These are phyloP conservation scores for Phytophthora citrophthora DNA, from an alignment of 352 stramenopile species.

Conservation along the genomic window DNA sequence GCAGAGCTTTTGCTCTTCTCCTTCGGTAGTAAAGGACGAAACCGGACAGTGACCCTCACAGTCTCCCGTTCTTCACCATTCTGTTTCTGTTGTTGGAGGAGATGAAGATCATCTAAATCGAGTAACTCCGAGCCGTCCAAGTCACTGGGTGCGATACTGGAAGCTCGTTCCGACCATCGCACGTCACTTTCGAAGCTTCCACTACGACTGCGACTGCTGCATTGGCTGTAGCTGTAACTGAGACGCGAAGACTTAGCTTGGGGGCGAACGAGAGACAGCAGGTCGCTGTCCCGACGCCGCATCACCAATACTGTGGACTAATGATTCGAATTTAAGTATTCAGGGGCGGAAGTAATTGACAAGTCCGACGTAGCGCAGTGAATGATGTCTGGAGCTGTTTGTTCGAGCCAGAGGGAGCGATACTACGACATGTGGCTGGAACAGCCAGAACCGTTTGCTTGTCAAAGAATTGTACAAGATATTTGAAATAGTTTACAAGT, in stretches of 20 bases:
- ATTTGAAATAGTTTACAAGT: background rate
- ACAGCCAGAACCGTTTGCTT: background rate
- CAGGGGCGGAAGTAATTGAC: conserved; percentile 15
- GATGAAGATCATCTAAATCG: conserved; percentile 44
- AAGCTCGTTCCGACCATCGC: conserved; percentile 21
- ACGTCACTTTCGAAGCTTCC: conserved; percentile 39
- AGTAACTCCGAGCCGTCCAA: conserved; percentile 38
- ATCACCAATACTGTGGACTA: conserved; percentile 10
- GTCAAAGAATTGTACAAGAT: conserved; percentile 2
- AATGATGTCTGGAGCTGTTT: conserved; percentile 3
- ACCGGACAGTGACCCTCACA: conserved; percentile 49
- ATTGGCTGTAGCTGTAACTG: conserved; percentile 45
- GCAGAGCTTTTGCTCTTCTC: conserved; percentile 38
- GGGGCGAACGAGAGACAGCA: conserved; percentile 23
- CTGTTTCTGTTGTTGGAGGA: conserved; percentile 28
- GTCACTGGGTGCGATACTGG: conserved; percentile 29
- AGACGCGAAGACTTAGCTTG: conserved; percentile 5
- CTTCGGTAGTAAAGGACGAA: conserved; percentile 39
- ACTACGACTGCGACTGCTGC: conserved; percentile 41
- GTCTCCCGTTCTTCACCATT: conserved; percentile 28
- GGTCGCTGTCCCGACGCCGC: conserved; percentile 38
- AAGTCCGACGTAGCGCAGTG: conserved; percentile 12
- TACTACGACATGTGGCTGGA: conserved; percentile 11
- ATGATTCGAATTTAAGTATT: background rate
- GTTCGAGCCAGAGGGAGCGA: conserved; percentile 17